Evolutionary conservation across 768 basidiomycete genomes (phyloP), one percentile per base, ranked within the genome.

Genomic region (Cystofilobasidium macerans): DNA sequence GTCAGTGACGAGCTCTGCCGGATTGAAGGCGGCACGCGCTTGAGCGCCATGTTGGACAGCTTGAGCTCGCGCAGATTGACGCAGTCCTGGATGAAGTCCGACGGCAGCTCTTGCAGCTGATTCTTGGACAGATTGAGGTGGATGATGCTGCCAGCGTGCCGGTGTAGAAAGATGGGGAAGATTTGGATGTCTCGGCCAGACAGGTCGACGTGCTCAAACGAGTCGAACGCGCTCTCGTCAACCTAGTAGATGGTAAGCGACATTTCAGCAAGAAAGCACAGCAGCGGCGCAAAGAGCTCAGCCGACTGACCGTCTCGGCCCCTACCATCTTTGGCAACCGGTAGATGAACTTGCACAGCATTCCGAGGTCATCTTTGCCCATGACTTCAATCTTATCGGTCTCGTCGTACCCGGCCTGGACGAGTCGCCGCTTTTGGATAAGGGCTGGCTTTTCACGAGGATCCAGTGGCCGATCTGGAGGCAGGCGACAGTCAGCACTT

Each of bases 81-180:
- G 73, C 91, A 94, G 7, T 86, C 83, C 75, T 95, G 89, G 65
- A 95, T 86, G 74, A 99, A 99, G 76, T 98, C 95, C 58, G 90
- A 84, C 0, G 94, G 95, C 40, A 98, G 86, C 75, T 98, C 93
- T 62, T 93, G 82, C 83, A 94, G 89, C 2, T 93, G 91, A 73
- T 98, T 99, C 51, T 88, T 84, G 4, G 91, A 94, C 18, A 98
- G 82, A 68, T 87, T 88, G 66, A 98, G 85, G 45, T 81, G 85
- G 65, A 88, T 79, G 71, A 99, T 92, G 30, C 82, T 82, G 70
- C 87, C 85, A 0, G 92, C 91, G 67, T 89, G 84, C 62, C 83
- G 81, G 75, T 99, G 87, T 16, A 97, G 80, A 65, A 84, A 79
- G 70, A 94, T 85, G 0, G 95, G 95, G 56, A 98, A 87, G 5